A percentile compares a stretch with the other conserved stretches of the same genome.
Evolutionary conservation across 2,329 filamentous ascomycete species (phyloP).

Genomic region (Xenoacremonium recifei): DNA sequence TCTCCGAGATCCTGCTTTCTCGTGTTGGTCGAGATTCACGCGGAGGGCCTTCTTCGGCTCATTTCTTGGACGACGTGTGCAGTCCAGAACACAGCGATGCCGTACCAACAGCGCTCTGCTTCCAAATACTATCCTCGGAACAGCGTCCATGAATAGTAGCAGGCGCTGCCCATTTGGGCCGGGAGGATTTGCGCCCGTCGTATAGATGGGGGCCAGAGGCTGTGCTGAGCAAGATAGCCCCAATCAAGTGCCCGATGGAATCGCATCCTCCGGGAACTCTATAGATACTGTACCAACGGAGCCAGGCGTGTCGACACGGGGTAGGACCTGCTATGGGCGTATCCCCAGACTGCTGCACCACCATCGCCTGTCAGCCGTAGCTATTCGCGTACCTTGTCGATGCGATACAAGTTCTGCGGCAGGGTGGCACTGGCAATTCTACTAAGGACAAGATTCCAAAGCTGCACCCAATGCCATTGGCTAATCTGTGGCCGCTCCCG

Average conservation of each 20-base stretch:
- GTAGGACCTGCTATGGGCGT: conserved; percentile 6
- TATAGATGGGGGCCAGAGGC: conserved; percentile 9
- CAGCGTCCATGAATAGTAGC: conserved; percentile 2
- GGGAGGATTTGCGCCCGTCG: conserved; percentile 11
- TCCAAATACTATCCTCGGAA: not conserved
- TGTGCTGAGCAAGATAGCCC: conserved; percentile 11
- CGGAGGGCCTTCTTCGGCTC: not conserved
- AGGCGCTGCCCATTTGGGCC: conserved; percentile 7
- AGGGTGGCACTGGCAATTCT: no score
- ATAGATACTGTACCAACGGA: not conserved
- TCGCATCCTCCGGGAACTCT: not conserved
- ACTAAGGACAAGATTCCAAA: no score
- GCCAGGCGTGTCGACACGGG: conserved; percentile 9
- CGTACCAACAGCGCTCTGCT: no score
- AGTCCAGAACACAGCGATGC: not conserved
- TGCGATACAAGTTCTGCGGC: no score
- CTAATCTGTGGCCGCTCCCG: no score
- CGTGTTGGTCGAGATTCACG: not conserved
- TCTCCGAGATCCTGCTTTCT: no score
- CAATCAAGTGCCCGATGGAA: conserved; percentile 7
- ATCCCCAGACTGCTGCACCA: no score
- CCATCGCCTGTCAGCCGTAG: no score
- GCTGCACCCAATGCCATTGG: no score
- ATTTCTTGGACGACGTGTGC: not conserved
- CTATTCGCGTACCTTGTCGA: no score